phyloP scores from a whole-genome alignment of 1,139 yeast species.

The Saccharomyces hybrid region DNA sequence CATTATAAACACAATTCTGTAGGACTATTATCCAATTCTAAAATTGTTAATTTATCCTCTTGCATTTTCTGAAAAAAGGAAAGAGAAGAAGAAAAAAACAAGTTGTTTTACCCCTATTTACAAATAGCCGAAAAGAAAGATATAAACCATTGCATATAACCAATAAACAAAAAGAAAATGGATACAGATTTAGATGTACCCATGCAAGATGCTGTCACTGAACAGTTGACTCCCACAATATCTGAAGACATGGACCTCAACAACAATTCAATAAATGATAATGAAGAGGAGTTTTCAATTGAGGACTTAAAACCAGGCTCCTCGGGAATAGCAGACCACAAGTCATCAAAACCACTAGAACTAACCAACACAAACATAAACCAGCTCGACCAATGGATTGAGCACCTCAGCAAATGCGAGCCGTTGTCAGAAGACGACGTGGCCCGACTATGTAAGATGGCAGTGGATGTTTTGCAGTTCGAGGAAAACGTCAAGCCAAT shows the following conservation, averaged over 20 bases:
- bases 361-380: too few species aligned
- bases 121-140: neutral
- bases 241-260: slow-evolving; percentile 22
- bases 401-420: too few species aligned
- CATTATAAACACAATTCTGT: neutral
- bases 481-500: too few species aligned
- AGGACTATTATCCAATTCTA: neutral
- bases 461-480: too few species aligned
- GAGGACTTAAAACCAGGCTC: too few species aligned
- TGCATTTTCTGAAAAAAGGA: neutral
- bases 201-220: slow-evolving; percentile 62
- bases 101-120: neutral
- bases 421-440: too few species aligned
- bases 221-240: slow-evolving; percentile 34
- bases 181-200: slow-evolving; percentile 64
- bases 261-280: slow-evolving; percentile 7
- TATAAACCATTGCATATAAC: neutral
- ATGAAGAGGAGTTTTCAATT: too few species aligned
- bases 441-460: too few species aligned
- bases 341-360: too few species aligned
- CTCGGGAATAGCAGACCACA: too few species aligned
- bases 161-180: slow-evolving; percentile 32
- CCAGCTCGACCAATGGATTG: too few species aligned
- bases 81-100: neutral
- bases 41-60: neutral